Conservation (phyloP, 768 basidiomycete genomes). For the Calocybe cyanea region DNA sequence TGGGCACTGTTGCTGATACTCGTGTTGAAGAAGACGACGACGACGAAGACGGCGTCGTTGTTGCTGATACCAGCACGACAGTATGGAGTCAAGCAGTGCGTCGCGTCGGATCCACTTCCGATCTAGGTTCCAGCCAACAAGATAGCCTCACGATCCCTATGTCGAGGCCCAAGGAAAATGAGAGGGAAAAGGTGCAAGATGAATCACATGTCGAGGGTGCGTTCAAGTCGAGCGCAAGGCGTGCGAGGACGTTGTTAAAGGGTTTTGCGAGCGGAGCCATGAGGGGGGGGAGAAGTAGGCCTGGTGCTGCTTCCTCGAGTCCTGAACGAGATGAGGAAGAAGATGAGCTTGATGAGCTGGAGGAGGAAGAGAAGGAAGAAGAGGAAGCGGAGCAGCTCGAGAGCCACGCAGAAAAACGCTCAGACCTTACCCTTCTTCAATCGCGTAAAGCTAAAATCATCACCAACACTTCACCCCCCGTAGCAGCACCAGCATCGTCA, state of each 20-base stretch:
- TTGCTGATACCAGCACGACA: constrained; percentile 49
- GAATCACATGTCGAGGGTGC: too few species aligned
- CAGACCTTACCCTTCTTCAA: too few species aligned
- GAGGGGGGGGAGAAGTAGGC: constrained; percentile 13
- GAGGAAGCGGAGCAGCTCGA: constrained; percentile 15
- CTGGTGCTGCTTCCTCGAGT: not conserved
- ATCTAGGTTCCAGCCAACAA: too few species aligned
- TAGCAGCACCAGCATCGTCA: too few species aligned
- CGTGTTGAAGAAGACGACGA: not conserved
- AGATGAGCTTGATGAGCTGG: constrained; percentile 37
- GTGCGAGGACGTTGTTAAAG: too few species aligned
- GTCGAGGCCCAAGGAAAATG: too few species aligned
- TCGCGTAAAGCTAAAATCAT: too few species aligned
- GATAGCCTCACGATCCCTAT: too few species aligned
- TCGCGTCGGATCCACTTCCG: too few species aligned
- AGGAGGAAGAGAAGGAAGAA: constrained; percentile 21
- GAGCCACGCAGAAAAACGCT: not conserved
- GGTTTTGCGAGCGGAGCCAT: too few species aligned
- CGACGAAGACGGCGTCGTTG: constrained; percentile 15
- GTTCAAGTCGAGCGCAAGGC: too few species aligned
- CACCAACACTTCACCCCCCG: too few species aligned
- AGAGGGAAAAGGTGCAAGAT: constrained; percentile 11
- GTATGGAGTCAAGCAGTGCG: constrained; percentile 31
- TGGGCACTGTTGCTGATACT: not conserved
- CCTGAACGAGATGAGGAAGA: constrained; percentile 32